These are phyloP conservation scores for Stephania yunnanensis DNA, from an alignment of 164 flowering plant species.

Conservation along the genomic window DNA sequence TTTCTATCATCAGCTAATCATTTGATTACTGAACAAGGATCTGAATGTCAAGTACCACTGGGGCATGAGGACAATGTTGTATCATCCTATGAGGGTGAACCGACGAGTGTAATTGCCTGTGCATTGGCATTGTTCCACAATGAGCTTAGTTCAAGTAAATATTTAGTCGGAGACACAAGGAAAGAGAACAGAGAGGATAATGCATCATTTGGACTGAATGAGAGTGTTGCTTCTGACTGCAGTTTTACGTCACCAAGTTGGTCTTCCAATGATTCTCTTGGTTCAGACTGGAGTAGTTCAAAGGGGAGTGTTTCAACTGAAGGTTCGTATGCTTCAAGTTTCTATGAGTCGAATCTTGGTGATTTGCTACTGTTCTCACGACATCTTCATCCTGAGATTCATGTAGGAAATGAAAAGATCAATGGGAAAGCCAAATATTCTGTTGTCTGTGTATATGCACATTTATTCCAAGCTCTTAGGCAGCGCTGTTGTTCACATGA, in stretches of 20 bases:
- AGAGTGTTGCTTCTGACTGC: conserved; percentile 28
- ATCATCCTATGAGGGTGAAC: conserved; percentile 72
- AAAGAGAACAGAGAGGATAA: conserved; percentile 23
- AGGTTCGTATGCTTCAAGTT: conserved; percentile 48
- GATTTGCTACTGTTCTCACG: conserved; percentile 35
- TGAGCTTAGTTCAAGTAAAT: conserved; percentile 19
- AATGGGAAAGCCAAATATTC: conserved; percentile 64
- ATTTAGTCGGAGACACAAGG: conserved; percentile 17
- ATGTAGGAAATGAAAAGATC: conserved; percentile 46
- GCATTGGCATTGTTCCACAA: conserved; percentile 60
- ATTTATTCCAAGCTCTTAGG: conserved; percentile 60
- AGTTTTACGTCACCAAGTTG: conserved; percentile 29
- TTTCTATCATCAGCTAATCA: conserved; percentile 33
- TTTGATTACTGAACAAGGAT: conserved; percentile 52
- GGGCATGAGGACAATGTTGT: conserved; percentile 47
- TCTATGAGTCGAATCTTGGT: conserved; percentile 45
- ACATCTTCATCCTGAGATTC: conserved; percentile 44
- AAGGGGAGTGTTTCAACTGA: conserved; percentile 30
- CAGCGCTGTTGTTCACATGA: conserved; percentile 64
- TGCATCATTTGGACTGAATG: conserved; percentile 21
- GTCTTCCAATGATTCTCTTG: conserved; percentile 44
- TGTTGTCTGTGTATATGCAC: conserved; percentile 61
- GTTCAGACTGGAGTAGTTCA: conserved; percentile 38
- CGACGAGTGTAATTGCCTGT: conserved; percentile 81
- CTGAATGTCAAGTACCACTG: conserved; percentile 60